Conservation (phyloP, 495 filamentous ascomycete genomes). For the Chaetomium fimeti region DNA sequence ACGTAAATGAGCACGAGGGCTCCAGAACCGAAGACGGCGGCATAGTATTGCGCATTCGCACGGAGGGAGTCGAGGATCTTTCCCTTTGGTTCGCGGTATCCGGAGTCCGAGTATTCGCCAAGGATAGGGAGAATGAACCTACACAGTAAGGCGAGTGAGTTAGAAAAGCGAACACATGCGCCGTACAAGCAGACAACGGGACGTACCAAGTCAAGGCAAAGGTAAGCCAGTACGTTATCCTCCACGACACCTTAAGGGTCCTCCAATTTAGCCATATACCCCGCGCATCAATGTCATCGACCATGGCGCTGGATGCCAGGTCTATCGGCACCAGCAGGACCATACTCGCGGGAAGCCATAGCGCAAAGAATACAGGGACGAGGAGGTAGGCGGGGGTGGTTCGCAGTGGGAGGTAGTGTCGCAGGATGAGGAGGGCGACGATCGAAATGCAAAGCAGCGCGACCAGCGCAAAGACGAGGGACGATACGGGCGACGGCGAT, state of each 20-base stretch:
- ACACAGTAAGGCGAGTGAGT: constrained; percentile 7
- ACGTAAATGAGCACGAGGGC: constrained; percentile 78
- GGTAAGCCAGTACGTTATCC: constrained; percentile 94
- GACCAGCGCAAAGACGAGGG: constrained; percentile 64
- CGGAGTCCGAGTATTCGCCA: constrained; percentile 89
- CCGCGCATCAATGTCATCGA: constrained; percentile 62
- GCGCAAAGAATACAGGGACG: constrained; percentile 86
- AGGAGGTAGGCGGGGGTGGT: constrained; percentile 88
- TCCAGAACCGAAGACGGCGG: constrained; percentile 69
- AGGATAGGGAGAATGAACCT: constrained; percentile 92
- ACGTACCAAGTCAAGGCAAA: constrained; percentile 87
- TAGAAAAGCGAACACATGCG: not conserved
- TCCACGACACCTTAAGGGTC: constrained; percentile 78
- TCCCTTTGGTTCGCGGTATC: constrained; percentile 79
- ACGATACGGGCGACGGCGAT: constrained; percentile 31
- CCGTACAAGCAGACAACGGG: not conserved
- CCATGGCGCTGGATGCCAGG: constrained; percentile 76
- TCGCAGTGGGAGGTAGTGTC: constrained; percentile 85
- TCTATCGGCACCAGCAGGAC: constrained; percentile 96
- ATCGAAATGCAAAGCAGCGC: constrained; percentile 70
- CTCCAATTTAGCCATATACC: constrained; percentile 64
- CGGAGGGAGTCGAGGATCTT: constrained; percentile 79
- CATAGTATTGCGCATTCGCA: constrained; percentile 82
- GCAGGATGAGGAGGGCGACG: constrained; percentile 76
- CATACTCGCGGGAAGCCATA: constrained; percentile 89